Evolutionary conservation across 345 rosid genomes (phyloP), one percentile per base, ranked within the genome.

Genomic region (Noccaea bulbosa): DNA sequence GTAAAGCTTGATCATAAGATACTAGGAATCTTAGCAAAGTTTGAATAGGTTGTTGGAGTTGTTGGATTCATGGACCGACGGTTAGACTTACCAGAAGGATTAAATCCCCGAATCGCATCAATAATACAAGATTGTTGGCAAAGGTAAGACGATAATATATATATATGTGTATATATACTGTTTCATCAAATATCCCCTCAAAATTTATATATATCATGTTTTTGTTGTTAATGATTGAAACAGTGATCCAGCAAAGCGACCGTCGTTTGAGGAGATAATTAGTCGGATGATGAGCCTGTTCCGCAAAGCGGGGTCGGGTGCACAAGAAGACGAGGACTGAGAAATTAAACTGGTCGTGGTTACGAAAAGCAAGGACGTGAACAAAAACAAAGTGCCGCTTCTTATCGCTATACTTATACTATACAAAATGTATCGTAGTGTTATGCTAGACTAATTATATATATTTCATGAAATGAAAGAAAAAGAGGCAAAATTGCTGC

Each of bases 21-120:
- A 8, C 0, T 55, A 41, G 5, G n/a, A 24, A 61, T 50, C 52
- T 38, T 35, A n/a, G n/a, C 35, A 4, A 41, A 3, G 7, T n/a
- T 27, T 24, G 5, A 22, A 60, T 61, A 91, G 97, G 87, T 91
- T 10, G 93, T 86, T 41, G 99, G 93, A 80, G 83, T 82, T 11
- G 97, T 89, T 5, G 97, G 99, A 24, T 94, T 94, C 86, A 89
- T 89, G 91, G 93, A 91, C 51, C 82, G 96, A 77, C 86, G 99
- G 41, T 71, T 94, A 46, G 95, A 91, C 49, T 43, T 89, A 32
- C 96, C 97, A 0, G 91, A 89, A 81, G 86, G 77, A 63, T 60
- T 91, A 5, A 82, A 91, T 78, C 91, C 92, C 22, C 75, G 61
- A 16, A 45, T 91, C 49, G 82, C 90, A 55, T 85, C 96, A 11